Percentiles rank a stretch among this genome's conserved stretches.
Evolutionary conservation across 495 filamentous ascomycete genomes (phyloP).

Genomic region (Hypoxylon perforatum): DNA sequence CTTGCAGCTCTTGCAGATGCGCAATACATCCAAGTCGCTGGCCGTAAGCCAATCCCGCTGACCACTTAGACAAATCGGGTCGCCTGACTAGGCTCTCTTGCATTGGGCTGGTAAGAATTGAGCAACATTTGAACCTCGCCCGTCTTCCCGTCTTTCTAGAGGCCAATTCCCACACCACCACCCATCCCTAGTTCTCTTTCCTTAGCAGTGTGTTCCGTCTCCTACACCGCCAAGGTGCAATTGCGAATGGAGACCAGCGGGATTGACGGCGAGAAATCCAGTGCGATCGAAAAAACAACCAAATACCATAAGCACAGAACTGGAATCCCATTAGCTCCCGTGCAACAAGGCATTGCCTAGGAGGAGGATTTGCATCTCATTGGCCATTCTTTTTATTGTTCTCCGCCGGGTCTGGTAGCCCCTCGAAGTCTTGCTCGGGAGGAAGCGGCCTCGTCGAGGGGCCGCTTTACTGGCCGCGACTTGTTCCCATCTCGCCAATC

Average conservation of each 20-base stretch:
- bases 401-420: constrained; percentile 39
- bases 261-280: constrained; percentile 11
- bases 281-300: constrained; percentile 37
- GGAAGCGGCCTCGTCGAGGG: constrained; percentile 36
- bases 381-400: constrained; percentile 39
- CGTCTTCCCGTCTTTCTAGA: constrained; percentile 33
- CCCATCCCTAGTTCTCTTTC: constrained; percentile 10
- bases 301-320: constrained; percentile 40
- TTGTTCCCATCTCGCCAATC: constrained; percentile 49
- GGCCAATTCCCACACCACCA: constrained; percentile 42
- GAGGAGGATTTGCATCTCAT: constrained; percentile 36
- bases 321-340: constrained; percentile 44
- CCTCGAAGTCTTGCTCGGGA: constrained; percentile 35
- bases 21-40: constrained; percentile 43
- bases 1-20: constrained; percentile 45
- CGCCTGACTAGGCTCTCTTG: constrained; percentile 47
- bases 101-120: constrained; percentile 46
- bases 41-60: constrained; percentile 49
- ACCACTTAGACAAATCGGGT: constrained; percentile 48
- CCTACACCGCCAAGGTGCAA: constrained; percentile 37
- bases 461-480: constrained; percentile 44
- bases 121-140: constrained; percentile 39
- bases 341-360: constrained; percentile 37
- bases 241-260: constrained; percentile 21
- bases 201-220: constrained; percentile 9